A percentile compares a stretch with the other conserved stretches of the same genome.
Conservation (phyloP, 2,329 filamentous ascomycete genomes). For the Pestalotiopsis fici region DNA sequence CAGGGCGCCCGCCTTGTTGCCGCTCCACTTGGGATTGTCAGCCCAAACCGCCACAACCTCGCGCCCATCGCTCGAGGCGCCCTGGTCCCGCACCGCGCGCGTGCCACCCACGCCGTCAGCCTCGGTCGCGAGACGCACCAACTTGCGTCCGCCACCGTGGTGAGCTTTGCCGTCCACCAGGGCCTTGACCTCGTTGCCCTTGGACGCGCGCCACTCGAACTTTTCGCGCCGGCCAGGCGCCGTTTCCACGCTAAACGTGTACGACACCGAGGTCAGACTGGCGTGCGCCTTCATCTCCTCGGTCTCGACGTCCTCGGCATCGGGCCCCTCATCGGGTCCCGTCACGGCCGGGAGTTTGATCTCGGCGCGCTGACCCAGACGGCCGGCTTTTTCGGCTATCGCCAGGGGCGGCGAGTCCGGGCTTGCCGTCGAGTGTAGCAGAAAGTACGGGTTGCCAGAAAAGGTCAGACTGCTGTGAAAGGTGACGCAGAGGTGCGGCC, state of each 20-base stretch:
- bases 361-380: constrained; percentile 8
- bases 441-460: constrained; percentile 26
- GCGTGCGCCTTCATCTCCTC: constrained; percentile 7
- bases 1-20: constrained; percentile 28
- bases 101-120: constrained; percentile 14
- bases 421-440: constrained; percentile 35
- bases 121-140: constrained; percentile 33
- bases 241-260: constrained; percentile 36
- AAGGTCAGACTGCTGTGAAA: constrained; percentile 22
- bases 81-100: constrained; percentile 15
- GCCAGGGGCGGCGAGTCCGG: constrained; percentile 29
- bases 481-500: constrained; percentile 32
- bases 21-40: constrained; percentile 23
- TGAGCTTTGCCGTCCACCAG: constrained; percentile 23
- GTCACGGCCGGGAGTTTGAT: constrained; percentile 31
- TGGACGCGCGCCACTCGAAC: constrained; percentile 45
- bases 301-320: neutral
- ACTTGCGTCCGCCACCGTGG: constrained; percentile 39
- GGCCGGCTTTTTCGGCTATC: constrained; percentile 17
- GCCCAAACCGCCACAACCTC: constrained; percentile 45
- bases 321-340: neutral
- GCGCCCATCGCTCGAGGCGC: constrained; percentile 32
- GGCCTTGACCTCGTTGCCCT: constrained; percentile 32
- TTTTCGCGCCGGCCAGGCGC: constrained; percentile 25
- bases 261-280: constrained; percentile 16